Percentiles rank a stretch among this genome's conserved stretches.
These are phyloP conservation scores for Microbotryum lychnidis-dioicae DNA, from an alignment of 1,284 basidiomycete genomes.

Conservation along the genomic window DNA sequence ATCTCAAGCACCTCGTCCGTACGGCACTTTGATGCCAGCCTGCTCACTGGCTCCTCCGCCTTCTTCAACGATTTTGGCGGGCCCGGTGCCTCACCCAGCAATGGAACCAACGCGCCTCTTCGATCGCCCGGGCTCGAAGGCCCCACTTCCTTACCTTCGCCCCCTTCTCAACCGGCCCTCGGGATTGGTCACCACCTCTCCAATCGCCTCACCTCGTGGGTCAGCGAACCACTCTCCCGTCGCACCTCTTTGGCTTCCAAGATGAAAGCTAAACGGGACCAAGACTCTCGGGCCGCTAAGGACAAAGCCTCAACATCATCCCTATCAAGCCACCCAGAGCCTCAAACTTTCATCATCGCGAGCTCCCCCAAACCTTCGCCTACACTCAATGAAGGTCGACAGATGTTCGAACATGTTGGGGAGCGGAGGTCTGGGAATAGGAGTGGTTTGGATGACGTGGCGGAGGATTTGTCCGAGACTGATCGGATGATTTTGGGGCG, in stretches of 20 bases:
- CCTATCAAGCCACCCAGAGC: too few species aligned
- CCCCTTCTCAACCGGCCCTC: not conserved
- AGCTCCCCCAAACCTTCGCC: too few species aligned
- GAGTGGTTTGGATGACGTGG: too few species aligned
- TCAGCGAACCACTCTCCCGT: slow-evolving; percentile 13
- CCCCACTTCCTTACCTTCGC: not conserved
- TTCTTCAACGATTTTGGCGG: slow-evolving; percentile 24
- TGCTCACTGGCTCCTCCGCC: slow-evolving; percentile 8
- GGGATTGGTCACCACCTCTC: slow-evolving; percentile 3
- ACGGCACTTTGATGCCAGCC: slow-evolving; percentile 40
- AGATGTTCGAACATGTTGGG: too few species aligned
- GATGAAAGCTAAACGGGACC: not conserved
- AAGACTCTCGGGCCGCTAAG: slow-evolving; percentile 14
- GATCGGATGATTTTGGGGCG: too few species aligned
- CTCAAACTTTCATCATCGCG: too few species aligned
- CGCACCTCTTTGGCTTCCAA: slow-evolving; percentile 7
- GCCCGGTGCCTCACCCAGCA: not conserved
- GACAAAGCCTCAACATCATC: too few species aligned
- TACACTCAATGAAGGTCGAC: too few species aligned
- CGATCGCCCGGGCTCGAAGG: not conserved
- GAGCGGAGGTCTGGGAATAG: too few species aligned
- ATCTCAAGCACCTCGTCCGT: slow-evolving; percentile 40
- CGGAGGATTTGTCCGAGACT: too few species aligned
- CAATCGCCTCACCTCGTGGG: slow-evolving; percentile 15
- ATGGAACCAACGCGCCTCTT: not conserved